Percentiles rank a stretch among this genome's conserved stretches.
These are phyloP conservation scores for Fusarium nanum DNA, from an alignment of 2,329 filamentous ascomycete genomes.

Conservation along the genomic window DNA sequence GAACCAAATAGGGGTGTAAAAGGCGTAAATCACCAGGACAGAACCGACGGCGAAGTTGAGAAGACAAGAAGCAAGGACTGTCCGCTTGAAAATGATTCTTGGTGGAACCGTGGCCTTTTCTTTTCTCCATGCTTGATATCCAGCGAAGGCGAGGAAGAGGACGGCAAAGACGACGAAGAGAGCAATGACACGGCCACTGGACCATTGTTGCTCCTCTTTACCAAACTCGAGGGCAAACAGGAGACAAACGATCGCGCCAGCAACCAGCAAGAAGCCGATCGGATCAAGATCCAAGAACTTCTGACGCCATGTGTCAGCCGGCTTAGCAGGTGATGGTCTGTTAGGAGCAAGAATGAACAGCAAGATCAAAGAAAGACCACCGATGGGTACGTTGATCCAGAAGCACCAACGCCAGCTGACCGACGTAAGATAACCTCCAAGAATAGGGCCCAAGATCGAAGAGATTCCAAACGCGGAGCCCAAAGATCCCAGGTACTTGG, in stretches of 20 bases:
- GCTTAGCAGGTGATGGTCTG: not conserved
- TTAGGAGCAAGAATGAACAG: constrained; percentile 6
- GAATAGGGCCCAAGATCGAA: constrained; percentile 18
- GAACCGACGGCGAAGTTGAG: not conserved
- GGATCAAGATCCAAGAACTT: constrained; percentile 24
- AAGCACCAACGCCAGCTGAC: constrained; percentile 32
- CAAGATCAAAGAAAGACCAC: constrained; percentile 9
- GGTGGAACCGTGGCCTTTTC: constrained; percentile 20
- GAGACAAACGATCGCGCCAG: constrained; percentile 13
- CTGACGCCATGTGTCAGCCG: constrained; percentile 11
- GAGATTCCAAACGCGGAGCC: constrained; percentile 14
- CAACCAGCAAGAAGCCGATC: constrained; percentile 6
- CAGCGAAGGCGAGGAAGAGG: not conserved
- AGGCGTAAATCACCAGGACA: constrained; percentile 8
- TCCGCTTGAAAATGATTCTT: constrained; percentile 6
- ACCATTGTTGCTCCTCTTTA: constrained; percentile 9
- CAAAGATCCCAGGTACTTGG: constrained; percentile 5
- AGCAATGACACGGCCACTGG: not conserved
- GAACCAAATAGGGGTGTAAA: constrained; percentile 28
- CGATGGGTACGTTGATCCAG: constrained; percentile 32
- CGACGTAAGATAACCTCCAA: constrained; percentile 24
- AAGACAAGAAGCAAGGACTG: not conserved
- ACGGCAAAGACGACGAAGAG: constrained; percentile 14
- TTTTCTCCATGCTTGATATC: constrained; percentile 12
- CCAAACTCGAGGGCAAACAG: constrained; percentile 26